These are phyloP conservation scores for Leccinum subspadiceum DNA, from an alignment of 1,284 basidiomycete species.

Conservation along the genomic window DNA sequence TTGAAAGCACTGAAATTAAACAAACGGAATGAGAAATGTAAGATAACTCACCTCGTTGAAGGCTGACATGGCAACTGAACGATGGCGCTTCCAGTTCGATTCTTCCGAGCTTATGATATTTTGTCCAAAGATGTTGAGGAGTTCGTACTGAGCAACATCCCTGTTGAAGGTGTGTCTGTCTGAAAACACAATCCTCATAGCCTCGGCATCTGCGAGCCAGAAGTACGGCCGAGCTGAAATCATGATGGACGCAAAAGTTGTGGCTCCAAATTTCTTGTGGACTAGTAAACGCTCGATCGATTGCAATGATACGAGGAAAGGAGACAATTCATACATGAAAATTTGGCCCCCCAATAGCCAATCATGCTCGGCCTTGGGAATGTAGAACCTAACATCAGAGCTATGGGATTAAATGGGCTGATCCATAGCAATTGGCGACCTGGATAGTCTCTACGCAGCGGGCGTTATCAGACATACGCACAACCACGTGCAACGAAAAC, in stretches of 20 bases:
- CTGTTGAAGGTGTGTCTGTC: slow-evolving; percentile 38
- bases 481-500: background rate
- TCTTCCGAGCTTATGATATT: slow-evolving; percentile 23
- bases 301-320: background rate
- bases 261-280: slow-evolving; percentile 37
- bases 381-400: slow-evolving; percentile 25
- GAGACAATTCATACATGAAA: slow-evolving; percentile 31
- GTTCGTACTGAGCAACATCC: slow-evolving; percentile 26
- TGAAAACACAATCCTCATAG: slow-evolving; percentile 34
- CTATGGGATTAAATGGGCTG: slow-evolving; percentile 30
- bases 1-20: slow-evolving; percentile 14
- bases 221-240: slow-evolving; percentile 30
- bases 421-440: slow-evolving; percentile 29
- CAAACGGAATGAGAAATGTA: background rate
- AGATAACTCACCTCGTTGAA: slow-evolving; percentile 21
- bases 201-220: slow-evolving; percentile 44
- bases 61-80: slow-evolving; percentile 26
- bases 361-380: slow-evolving; percentile 35
- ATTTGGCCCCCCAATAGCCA: slow-evolving; percentile 20
- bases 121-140: slow-evolving; percentile 22
- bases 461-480: background rate
- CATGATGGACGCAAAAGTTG: slow-evolving; percentile 35
- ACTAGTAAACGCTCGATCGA: slow-evolving; percentile 11
- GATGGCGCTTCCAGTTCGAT: slow-evolving; percentile 28
- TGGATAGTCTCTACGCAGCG: slow-evolving; percentile 18